Evolutionary conservation across 192 early-diverging fungal species (phyloP).

Genomic region (Chytriomyces sp.): DNA sequence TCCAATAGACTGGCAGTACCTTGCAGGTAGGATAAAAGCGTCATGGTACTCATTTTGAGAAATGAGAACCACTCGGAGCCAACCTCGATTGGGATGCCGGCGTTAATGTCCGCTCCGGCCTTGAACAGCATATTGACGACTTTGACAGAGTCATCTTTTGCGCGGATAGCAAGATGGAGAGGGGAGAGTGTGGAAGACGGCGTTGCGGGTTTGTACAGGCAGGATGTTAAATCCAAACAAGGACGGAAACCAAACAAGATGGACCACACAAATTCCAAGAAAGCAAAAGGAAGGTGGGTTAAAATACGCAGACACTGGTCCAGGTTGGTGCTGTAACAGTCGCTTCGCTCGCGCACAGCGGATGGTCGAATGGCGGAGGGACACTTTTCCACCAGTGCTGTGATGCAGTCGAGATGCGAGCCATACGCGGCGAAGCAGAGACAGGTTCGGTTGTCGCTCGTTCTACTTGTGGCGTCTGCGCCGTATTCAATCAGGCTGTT

Average conservation of each 20-base stretch:
- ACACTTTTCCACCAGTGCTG: conserved; percentile 5
- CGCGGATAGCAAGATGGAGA: conserved; percentile 35
- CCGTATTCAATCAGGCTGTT: conserved; percentile 43
- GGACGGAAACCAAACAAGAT: conserved; percentile 16
- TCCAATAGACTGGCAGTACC: not conserved
- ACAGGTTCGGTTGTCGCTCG: conserved; percentile 36
- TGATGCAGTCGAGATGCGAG: conserved; percentile 26
- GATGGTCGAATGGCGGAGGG: conserved; percentile 15
- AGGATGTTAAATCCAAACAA: not conserved
- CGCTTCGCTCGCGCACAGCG: not conserved
- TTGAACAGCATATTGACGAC: conserved; percentile 29
- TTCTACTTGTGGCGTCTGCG: conserved; percentile 43
- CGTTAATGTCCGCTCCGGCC: conserved; percentile 30
- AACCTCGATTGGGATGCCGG: conserved; percentile 32
- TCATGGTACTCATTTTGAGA: conserved; percentile 4
- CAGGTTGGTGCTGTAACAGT: not conserved
- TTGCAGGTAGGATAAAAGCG: not conserved
- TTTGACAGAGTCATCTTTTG: conserved; percentile 10
- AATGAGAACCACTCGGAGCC: conserved; percentile 14
- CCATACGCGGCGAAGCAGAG: conserved; percentile 39
- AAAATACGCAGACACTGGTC: not conserved
- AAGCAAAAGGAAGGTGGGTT: conserved; percentile 1
- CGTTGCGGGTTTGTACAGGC: not conserved
- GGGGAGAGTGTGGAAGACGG: conserved; percentile 19
- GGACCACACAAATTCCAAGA: conserved; percentile 16